Evolutionary conservation across 768 basidiomycete species (phyloP).

Genomic region (Melanogaster broomeanus): DNA sequence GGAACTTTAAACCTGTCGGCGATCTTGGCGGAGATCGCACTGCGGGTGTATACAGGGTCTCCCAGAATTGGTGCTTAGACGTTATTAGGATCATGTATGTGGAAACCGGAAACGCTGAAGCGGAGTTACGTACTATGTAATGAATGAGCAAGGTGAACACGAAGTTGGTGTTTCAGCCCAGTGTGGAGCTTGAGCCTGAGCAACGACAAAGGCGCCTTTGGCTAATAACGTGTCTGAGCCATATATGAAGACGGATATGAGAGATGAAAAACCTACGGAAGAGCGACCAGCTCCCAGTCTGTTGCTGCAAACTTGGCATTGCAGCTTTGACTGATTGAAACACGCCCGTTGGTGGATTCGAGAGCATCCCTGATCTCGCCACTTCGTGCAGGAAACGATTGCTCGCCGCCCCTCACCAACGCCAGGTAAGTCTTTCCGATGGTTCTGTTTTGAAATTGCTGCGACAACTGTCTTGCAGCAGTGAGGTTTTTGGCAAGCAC

Average conservation of each 20-base stretch:
- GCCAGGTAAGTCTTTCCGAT: slow-evolving; percentile 66
- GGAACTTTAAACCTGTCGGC: slow-evolving; percentile 34
- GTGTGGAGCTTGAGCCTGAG: slow-evolving; percentile 58
- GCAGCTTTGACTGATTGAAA: slow-evolving; percentile 32
- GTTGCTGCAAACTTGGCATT: slow-evolving; percentile 34
- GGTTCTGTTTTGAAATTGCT: slow-evolving; percentile 51
- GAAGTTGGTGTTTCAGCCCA: slow-evolving; percentile 70
- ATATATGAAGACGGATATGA: slow-evolving; percentile 16
- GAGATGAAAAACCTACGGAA: slow-evolving; percentile 46
- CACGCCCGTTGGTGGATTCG: slow-evolving; percentile 44
- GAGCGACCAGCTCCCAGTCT: slow-evolving; percentile 61
- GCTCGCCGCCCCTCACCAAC: slow-evolving; percentile 53
- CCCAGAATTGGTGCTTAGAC: slow-evolving; percentile 65
- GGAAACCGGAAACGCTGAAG: neutral
- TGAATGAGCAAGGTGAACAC: slow-evolving; percentile 59
- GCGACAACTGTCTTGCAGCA: slow-evolving; percentile 49
- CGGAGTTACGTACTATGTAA: slow-evolving; percentile 42
- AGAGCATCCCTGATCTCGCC: slow-evolving; percentile 48
- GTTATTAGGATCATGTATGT: slow-evolving; percentile 10
- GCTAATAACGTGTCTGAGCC: slow-evolving; percentile 33
- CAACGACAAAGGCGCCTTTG: slow-evolving; percentile 52
- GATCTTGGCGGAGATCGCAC: slow-evolving; percentile 32
- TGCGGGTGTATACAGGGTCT: slow-evolving; percentile 52
- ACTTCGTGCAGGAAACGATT: slow-evolving; percentile 42
- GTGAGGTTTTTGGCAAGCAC: slow-evolving; percentile 49